phyloP scores from a whole-genome alignment of 75 land plant species.

The Pinus taeda region DNA sequence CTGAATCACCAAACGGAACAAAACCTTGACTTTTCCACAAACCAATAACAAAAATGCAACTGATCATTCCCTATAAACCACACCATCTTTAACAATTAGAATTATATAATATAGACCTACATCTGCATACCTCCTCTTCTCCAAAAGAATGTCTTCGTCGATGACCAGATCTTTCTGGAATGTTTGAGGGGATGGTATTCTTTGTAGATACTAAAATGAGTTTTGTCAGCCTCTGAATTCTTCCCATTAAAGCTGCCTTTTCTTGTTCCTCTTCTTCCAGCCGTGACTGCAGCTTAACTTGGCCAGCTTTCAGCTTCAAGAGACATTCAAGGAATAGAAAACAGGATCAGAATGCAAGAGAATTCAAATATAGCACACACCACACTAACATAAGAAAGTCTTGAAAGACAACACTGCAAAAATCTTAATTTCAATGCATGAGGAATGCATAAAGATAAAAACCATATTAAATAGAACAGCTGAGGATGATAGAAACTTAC shows the following conservation, averaged over 20 bases:
- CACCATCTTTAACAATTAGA: neutral
- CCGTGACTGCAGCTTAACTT: conserved; percentile 81
- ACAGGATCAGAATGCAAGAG: too few species aligned
- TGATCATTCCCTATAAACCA: neutral
- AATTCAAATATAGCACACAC: too few species aligned
- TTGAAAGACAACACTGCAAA: too few species aligned
- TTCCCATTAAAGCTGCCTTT: conserved; percentile 82
- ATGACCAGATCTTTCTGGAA: conserved; percentile 38
- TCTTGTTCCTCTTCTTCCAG: conserved; percentile 89
- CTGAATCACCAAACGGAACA: neutral
- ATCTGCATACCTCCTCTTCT: conserved; percentile 46
- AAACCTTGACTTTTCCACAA: neutral
- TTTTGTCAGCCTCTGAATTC: conserved; percentile 82
- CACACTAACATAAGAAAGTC: too few species aligned
- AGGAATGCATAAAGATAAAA: too few species aligned
- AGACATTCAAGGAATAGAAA: too few species aligned
- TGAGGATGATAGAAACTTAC: too few species aligned
- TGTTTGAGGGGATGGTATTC: conserved; percentile 47
- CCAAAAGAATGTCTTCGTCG: conserved; percentile 49
- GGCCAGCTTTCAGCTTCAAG: conserved; percentile 76
- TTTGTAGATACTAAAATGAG: conserved; percentile 84
- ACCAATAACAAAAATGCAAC: neutral
- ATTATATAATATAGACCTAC: neutral
- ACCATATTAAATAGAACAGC: too few species aligned
- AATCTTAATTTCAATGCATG: too few species aligned